Conservation (phyloP, 345 rosid genomes). For the Anacardium occidentale region DNA sequence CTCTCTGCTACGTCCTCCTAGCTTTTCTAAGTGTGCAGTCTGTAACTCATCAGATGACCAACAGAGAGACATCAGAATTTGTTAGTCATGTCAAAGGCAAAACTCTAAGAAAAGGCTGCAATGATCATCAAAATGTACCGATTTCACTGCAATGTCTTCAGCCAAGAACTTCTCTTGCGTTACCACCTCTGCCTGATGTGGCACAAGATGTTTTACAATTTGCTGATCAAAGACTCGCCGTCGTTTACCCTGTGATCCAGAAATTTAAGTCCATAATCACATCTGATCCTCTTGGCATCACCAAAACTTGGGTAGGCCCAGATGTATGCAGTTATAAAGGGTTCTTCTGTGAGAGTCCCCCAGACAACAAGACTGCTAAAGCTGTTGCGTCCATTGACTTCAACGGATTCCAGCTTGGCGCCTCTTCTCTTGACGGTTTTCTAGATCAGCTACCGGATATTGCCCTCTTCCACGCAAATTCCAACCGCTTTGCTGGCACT, state of each 20-base stretch:
- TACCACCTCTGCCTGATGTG: constrained; percentile 23
- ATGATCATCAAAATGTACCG: constrained; percentile 17
- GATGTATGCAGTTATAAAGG: constrained; percentile 79
- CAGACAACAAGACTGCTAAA: constrained; percentile 66
- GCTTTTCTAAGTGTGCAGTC: constrained; percentile 11
- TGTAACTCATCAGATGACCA: constrained; percentile 5
- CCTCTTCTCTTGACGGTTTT: constrained; percentile 73
- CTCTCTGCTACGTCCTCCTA: constrained; percentile 11
- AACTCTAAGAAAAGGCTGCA: constrained; percentile 17
- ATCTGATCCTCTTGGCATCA: constrained; percentile 66
- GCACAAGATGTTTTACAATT: constrained; percentile 34
- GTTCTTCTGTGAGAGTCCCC: constrained; percentile 78
- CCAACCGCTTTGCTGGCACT: constrained; percentile 66
- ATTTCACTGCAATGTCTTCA: constrained; percentile 22
- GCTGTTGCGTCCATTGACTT: constrained; percentile 83
- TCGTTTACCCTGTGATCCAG: constrained; percentile 70
- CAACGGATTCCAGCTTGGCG: constrained; percentile 76
- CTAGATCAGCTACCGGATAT: constrained; percentile 71
- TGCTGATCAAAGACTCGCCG: constrained; percentile 65
- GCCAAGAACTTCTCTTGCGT: constrained; percentile 8
- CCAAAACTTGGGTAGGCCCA: constrained; percentile 71
- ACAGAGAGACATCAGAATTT: constrained; percentile 4
- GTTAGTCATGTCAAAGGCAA: background rate
- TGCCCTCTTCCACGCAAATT: constrained; percentile 85
- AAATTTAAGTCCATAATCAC: constrained; percentile 65